Conservation (phyloP, 1,284 basidiomycete species). For the Trametes pubescens region DNA sequence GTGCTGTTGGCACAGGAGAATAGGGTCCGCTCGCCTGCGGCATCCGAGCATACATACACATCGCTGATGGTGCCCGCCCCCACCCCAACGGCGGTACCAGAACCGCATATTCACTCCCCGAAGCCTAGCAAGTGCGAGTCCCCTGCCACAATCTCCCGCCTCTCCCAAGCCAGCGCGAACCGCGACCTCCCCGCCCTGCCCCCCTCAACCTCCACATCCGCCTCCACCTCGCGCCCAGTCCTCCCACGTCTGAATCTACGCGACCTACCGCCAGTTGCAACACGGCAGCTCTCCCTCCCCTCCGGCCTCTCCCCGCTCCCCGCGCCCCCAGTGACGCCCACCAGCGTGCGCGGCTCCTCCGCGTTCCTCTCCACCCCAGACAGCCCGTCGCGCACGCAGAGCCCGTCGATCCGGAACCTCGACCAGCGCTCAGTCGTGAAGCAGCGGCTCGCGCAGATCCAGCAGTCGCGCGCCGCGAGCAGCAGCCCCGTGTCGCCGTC, state of each 20-base stretch:
- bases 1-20: conserved; percentile 54
- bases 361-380: conserved; percentile 24
- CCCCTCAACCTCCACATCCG: neutral
- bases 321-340: conserved; percentile 30
- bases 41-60: conserved; percentile 14
- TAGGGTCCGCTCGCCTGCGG: conserved; percentile 25
- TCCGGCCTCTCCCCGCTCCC: conserved; percentile 32
- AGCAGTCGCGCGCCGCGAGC: conserved; percentile 30
- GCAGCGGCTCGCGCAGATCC: conserved; percentile 59
- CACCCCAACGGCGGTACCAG: neutral
- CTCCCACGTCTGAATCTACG: conserved; percentile 33
- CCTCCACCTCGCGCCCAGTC: conserved; percentile 1
- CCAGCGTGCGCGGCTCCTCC: conserved; percentile 15
- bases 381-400: conserved; percentile 44
- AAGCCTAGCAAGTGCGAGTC: neutral
- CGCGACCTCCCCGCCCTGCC: conserved; percentile 47
- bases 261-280: conserved; percentile 27
- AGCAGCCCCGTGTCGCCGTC: conserved; percentile 21
- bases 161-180: conserved; percentile 22
- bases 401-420: conserved; percentile 62
- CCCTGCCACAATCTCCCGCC: neutral
- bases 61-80: neutral
- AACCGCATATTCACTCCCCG: neutral
- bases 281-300: conserved; percentile 16
- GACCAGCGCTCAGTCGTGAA: conserved; percentile 58